phyloP scores from a whole-genome alignment of 345 rosid species.

The Geranium rotundifolium region DNA sequence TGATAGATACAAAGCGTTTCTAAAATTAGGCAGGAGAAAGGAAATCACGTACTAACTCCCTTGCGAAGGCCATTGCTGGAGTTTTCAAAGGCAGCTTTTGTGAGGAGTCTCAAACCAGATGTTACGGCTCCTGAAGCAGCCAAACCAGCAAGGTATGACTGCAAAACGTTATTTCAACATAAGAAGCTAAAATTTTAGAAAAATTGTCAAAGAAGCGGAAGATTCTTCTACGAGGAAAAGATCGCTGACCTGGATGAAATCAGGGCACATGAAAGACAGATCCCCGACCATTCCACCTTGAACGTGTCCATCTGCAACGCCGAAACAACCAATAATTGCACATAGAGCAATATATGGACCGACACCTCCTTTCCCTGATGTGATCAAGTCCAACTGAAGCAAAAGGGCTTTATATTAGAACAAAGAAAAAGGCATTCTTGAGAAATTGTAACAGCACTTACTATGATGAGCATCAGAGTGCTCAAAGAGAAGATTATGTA shows the following conservation, averaged over 20 bases:
- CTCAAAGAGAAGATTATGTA: constrained; percentile 46
- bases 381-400: constrained; percentile 55
- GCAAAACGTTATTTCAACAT: constrained; percentile 9
- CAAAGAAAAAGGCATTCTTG: background rate
- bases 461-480: constrained; percentile 59
- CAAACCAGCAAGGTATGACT: constrained; percentile 83
- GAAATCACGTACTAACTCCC: constrained; percentile 54
- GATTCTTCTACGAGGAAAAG: too few species aligned
- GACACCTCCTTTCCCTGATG: constrained; percentile 28
- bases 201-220: background rate
- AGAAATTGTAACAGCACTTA: constrained; percentile 23
- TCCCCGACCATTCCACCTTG: constrained; percentile 21
- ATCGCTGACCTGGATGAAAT: constrained; percentile 70
- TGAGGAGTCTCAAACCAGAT: constrained; percentile 61
- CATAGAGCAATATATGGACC: constrained; percentile 48
- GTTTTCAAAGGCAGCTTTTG: constrained; percentile 68
- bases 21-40: background rate
- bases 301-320: constrained; percentile 70
- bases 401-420: too few species aligned
- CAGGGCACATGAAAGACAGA: constrained; percentile 76
- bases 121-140: constrained; percentile 84
- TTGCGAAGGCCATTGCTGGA: constrained; percentile 56
- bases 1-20: too few species aligned
- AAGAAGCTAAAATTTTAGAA: too few species aligned
- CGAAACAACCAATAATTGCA: constrained; percentile 45